Percentiles rank a stretch among this genome's conserved stretches.
Evolutionary conservation across 495 filamentous ascomycete genomes (phyloP).

Genomic region (Talaromyces liani): DNA sequence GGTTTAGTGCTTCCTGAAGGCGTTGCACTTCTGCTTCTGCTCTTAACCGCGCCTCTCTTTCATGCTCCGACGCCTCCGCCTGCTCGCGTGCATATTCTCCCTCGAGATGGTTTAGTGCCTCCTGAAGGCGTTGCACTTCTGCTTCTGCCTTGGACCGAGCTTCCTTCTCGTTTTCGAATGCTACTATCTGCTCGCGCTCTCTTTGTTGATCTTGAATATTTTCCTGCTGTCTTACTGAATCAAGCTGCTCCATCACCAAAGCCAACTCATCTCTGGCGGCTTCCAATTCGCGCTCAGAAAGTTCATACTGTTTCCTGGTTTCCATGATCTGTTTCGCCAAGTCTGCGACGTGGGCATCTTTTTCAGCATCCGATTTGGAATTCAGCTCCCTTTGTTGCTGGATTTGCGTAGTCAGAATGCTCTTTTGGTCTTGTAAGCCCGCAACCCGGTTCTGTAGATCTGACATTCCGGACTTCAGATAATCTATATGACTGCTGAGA

Average conservation of each 20-base stretch:
- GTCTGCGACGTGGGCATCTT: slow-evolving; percentile 46
- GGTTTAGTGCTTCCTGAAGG: too few species aligned
- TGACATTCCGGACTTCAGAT: slow-evolving; percentile 62
- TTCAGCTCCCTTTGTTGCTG: slow-evolving; percentile 89
- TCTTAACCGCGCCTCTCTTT: background rate
- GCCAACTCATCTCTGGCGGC: slow-evolving; percentile 35
- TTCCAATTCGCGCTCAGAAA: slow-evolving; percentile 30
- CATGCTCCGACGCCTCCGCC: background rate
- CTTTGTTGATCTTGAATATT: slow-evolving; percentile 24
- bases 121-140: slow-evolving; percentile 9
- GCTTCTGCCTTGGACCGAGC: slow-evolving; percentile 27
- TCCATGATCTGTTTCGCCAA: slow-evolving; percentile 42
- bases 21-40: background rate
- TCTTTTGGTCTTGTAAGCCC: slow-evolving; percentile 73
- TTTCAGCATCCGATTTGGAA: slow-evolving; percentile 52
- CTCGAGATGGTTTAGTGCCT: background rate
- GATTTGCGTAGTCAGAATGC: slow-evolving; percentile 76
- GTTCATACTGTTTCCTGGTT: slow-evolving; percentile 30
- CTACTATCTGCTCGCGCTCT: slow-evolving; percentile 14
- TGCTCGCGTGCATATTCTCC: background rate
- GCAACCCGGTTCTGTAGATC: slow-evolving; percentile 52
- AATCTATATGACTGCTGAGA: slow-evolving; percentile 45
- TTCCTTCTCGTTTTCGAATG: slow-evolving; percentile 46
- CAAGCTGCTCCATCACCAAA: slow-evolving; percentile 38
- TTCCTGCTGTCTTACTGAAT: slow-evolving; percentile 30